A percentile compares a stretch with the other conserved stretches of the same genome.
phyloP scores from a whole-genome alignment of 805 yeast species.

The Starmerella geochares region DNA sequence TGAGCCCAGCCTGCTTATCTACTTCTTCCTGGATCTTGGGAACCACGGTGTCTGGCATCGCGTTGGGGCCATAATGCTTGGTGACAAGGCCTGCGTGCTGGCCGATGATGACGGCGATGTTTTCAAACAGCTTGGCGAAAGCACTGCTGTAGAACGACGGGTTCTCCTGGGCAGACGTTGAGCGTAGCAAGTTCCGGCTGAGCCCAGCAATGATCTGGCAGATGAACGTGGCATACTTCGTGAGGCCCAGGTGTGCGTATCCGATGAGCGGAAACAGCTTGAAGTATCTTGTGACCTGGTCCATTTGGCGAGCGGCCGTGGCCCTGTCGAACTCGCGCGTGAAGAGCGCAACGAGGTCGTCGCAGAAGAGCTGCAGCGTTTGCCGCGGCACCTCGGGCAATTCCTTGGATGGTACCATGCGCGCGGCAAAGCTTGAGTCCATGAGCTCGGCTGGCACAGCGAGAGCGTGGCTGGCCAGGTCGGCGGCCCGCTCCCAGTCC shows the following conservation, averaged over 20 bases:
- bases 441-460: constrained; percentile 45
- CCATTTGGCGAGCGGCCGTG: constrained; percentile 54
- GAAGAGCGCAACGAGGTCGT: constrained; percentile 48
- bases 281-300: constrained; percentile 64
- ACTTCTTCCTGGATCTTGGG: constrained; percentile 73
- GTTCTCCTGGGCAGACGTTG: constrained; percentile 22
- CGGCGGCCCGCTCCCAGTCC: constrained; percentile 73
- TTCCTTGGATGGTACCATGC: constrained; percentile 76
- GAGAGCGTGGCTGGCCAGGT: constrained; percentile 46
- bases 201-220: constrained; percentile 76
- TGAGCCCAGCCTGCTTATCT: constrained; percentile 84
- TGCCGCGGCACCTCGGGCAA: constrained; percentile 67
- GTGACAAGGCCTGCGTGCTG: constrained; percentile 78
- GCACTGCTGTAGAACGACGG: constrained; percentile 33
- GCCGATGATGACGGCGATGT: constrained; percentile 68
- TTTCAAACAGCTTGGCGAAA: constrained; percentile 53
- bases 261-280: constrained; percentile 80
- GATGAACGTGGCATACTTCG: constrained; percentile 74
- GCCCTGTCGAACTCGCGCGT: constrained; percentile 58
- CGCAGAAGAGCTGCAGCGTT: constrained; percentile 49
- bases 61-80: constrained; percentile 53
- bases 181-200: constrained; percentile 49
- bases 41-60: constrained; percentile 50
- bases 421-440: constrained; percentile 61
- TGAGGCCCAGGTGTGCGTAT: constrained; percentile 58